phyloP scores from a whole-genome alignment of 768 basidiomycete genomes.

The Hypholoma sublateritium region DNA sequence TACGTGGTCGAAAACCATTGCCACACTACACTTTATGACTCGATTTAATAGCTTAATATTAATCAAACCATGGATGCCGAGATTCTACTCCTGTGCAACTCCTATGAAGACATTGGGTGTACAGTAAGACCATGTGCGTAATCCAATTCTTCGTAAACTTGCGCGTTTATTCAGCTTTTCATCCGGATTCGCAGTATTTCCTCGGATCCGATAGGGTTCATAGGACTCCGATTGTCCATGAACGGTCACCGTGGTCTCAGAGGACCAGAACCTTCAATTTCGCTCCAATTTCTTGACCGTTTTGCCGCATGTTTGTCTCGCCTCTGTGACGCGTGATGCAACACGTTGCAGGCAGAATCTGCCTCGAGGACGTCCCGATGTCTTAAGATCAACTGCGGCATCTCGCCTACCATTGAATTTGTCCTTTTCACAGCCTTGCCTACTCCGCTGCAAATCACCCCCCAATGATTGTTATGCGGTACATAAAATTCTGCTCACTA shows the following conservation, averaged over 20 bases:
- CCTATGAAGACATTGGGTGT: too few relatives aligned
- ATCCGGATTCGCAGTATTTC: background rate
- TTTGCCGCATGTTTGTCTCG: constrained; percentile 22
- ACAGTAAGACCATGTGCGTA: too few relatives aligned
- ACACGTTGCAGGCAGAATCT: constrained; percentile 23
- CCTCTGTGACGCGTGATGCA: constrained; percentile 17
- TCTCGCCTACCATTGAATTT: constrained; percentile 18
- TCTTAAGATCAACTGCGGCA: constrained; percentile 13
- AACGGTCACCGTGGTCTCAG: constrained; percentile 2
- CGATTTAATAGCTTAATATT: too few relatives aligned
- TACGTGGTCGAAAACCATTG: too few relatives aligned
- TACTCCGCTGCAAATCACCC: constrained; percentile 9
- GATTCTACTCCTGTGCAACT: too few relatives aligned
- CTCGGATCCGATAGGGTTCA: background rate
- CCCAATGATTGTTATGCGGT: constrained; percentile 6
- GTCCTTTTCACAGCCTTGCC: constrained; percentile 18
- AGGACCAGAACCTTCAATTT: constrained; percentile 7
- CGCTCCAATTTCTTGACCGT: constrained; percentile 14
- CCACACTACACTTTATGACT: too few relatives aligned
- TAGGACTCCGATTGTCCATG: background rate
- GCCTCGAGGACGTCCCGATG: constrained; percentile 26
- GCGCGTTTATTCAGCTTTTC: background rate
- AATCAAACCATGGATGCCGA: too few relatives aligned
- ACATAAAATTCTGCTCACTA: background rate
- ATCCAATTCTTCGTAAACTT: background rate